Percentiles rank a stretch among this genome's conserved stretches.
Evolutionary conservation across 2,329 filamentous ascomycete species (phyloP).

Genomic region (Cladosporium sp.): DNA sequence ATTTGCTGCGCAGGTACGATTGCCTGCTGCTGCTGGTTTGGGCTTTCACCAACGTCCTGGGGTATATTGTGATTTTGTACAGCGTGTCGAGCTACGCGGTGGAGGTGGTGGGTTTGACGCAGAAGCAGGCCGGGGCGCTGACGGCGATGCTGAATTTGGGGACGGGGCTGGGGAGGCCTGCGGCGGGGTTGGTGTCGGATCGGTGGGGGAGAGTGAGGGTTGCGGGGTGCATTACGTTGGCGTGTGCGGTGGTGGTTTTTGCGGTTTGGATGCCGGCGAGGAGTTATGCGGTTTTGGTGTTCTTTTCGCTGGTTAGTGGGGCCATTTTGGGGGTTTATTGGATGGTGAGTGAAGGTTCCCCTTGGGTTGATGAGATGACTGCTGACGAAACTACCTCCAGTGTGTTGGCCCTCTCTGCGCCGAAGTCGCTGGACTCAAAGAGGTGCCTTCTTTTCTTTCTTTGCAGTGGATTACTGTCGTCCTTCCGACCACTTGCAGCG

Average conservation of each 20-base stretch:
- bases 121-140: constrained; percentile 37
- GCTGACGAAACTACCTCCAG: constrained; percentile 4
- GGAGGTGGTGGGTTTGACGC: constrained; percentile 37
- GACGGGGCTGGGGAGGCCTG: constrained; percentile 44
- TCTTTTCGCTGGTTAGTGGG: constrained; percentile 43
- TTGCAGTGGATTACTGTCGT: constrained; percentile 34
- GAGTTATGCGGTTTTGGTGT: constrained; percentile 38
- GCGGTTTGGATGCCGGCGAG: constrained; percentile 46
- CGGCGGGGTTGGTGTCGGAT: constrained; percentile 45
- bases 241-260: constrained; percentile 38
- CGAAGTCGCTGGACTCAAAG: constrained; percentile 38
- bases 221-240: constrained; percentile 37
- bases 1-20: constrained; percentile 30
- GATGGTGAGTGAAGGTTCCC: constrained; percentile 31
- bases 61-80: constrained; percentile 46
- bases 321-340: constrained; percentile 47
- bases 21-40: constrained; percentile 37
- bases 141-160: constrained; percentile 46
- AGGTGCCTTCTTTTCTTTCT: constrained; percentile 39
- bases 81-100: constrained; percentile 45
- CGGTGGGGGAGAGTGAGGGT: constrained; percentile 40
- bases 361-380: not conserved
- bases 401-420: constrained; percentile 39
- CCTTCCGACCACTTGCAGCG: constrained; percentile 7
- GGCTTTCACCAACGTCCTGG: constrained; percentile 44